Conservation (phyloP, 2,329 filamentous ascomycete species). For the Verticillium longisporum region DNA sequence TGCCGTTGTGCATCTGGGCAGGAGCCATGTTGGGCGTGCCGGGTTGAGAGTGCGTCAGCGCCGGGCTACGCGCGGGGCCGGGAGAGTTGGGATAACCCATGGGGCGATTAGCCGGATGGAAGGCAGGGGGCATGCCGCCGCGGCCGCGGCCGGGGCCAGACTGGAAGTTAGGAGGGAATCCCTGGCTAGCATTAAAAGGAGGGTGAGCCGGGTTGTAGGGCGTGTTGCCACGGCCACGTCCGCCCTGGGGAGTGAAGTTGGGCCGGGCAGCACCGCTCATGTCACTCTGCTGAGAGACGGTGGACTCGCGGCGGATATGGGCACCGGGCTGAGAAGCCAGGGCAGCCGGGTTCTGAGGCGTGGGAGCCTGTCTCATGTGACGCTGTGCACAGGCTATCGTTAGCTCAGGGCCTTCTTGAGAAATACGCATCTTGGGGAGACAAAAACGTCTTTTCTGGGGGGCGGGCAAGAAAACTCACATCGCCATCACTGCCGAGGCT, state of each 20-base stretch:
- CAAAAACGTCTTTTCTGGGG: neutral
- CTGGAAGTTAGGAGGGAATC: slow-evolving; percentile 33
- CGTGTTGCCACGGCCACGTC: slow-evolving; percentile 39
- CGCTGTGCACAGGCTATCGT: slow-evolving; percentile 35
- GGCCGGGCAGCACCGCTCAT: slow-evolving; percentile 57
- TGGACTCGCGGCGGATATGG: slow-evolving; percentile 78
- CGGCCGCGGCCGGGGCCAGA: slow-evolving; percentile 40
- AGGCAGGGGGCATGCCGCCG: slow-evolving; percentile 39
- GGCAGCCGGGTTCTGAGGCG: slow-evolving; percentile 53
- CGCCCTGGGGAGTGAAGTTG: slow-evolving; percentile 40
- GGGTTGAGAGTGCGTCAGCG: slow-evolving; percentile 58
- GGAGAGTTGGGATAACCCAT: slow-evolving; percentile 55
- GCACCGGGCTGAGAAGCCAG: slow-evolving; percentile 56
- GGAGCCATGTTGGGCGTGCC: slow-evolving; percentile 63
- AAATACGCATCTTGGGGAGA: too few species aligned
- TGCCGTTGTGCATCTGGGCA: slow-evolving; percentile 43
- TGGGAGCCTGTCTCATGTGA: slow-evolving; percentile 61
- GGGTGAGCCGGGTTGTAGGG: slow-evolving; percentile 40
- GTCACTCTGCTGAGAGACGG: slow-evolving; percentile 41
- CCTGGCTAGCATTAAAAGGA: slow-evolving; percentile 34
- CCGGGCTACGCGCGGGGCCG: slow-evolving; percentile 59
- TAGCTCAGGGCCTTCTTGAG: neutral
- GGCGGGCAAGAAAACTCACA: slow-evolving; percentile 46
- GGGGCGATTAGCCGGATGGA: slow-evolving; percentile 27
- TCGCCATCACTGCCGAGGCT: slow-evolving; percentile 75